Conservation (phyloP, 495 filamentous ascomycete species). For the Lasiosphaeria hispida region DNA sequence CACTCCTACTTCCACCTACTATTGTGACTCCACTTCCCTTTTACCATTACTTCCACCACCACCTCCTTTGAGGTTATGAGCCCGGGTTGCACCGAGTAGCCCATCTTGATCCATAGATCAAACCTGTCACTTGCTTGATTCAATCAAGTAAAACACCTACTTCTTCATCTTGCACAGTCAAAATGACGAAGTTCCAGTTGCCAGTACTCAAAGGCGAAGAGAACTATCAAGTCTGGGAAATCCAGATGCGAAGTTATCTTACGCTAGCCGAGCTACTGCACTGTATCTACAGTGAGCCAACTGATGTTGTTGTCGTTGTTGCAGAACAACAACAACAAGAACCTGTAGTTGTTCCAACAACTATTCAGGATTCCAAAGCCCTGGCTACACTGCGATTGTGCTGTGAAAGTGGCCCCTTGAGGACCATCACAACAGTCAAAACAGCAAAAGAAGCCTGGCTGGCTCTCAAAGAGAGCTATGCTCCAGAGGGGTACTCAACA, state of each 20-base stretch:
- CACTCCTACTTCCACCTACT: too few species aligned
- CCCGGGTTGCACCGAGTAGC: too few species aligned
- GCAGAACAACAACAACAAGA: too few species aligned
- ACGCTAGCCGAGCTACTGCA: not conserved
- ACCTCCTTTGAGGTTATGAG: too few species aligned
- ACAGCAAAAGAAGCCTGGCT: not conserved
- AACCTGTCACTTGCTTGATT: too few species aligned
- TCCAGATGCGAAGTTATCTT: not conserved
- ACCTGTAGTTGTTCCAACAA: too few species aligned
- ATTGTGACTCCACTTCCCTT: too few species aligned
- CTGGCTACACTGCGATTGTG: not conserved
- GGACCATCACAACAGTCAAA: not conserved
- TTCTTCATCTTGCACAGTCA: not conserved
- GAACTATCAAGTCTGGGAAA: not conserved
- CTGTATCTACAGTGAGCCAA: not conserved
- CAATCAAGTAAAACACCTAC: too few species aligned
- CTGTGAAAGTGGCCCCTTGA: not conserved
- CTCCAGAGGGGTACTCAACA: not conserved
- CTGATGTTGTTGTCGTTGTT: not conserved
- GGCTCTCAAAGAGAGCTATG: not conserved
- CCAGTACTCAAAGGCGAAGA: not conserved
- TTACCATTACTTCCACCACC: too few species aligned
- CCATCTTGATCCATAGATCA: too few species aligned
- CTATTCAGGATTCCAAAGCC: not conserved
- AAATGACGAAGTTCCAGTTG: not conserved